Evolutionary conservation across 441 rosid genomes (phyloP), one percentile per base, ranked within the genome.

Genomic region (Pelargonium myrrhifolium): DNA sequence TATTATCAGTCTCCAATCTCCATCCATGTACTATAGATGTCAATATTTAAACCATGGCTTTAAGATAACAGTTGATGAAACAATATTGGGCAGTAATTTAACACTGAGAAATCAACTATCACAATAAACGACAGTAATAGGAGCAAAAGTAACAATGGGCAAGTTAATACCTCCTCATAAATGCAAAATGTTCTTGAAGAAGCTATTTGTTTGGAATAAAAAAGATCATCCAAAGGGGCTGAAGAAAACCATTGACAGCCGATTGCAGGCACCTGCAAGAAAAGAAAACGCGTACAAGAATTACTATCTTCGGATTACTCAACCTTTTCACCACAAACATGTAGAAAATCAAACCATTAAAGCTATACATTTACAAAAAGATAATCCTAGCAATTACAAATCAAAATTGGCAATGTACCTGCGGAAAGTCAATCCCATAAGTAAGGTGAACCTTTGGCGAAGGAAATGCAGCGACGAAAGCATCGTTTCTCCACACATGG

Each of bases 161-260:
- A 9, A 42, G 10, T 8, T 42, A 42, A 1, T 42, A 92, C 96
- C 97, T 92, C 91, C 81, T 93, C 94, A 14, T 79, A 85, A 55
- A 93, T 59, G 78, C 97, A 87, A 77, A 93, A 93, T 17, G 98
- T 90, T 75, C 96, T 86, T 6, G 94, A 78, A 65, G 85, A 67
- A 69, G 97, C 89, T 49, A 93, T 88, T 72, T 87, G 76, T 45
- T 68, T 75, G 47, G 69, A 78, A 78, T 81, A 93, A 15, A 55
- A 69, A 63, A 82, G 75, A 4, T 76, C 81, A 65, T 77, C 82
- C 1, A 76, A 20, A 53, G 80, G 80, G 59, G 79, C 53, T 68
- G 84, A 79, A 74, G 96, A 83, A 77, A 88, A 89, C 94, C 96
- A 89, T 77, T 93, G 96, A 79, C 89, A 77, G 24, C 91, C 96